Percentiles rank a stretch among this genome's conserved stretches.
Evolutionary conservation across 129 eudicot species (phyloP).

Genomic region (Pulicaria dysenterica): DNA sequence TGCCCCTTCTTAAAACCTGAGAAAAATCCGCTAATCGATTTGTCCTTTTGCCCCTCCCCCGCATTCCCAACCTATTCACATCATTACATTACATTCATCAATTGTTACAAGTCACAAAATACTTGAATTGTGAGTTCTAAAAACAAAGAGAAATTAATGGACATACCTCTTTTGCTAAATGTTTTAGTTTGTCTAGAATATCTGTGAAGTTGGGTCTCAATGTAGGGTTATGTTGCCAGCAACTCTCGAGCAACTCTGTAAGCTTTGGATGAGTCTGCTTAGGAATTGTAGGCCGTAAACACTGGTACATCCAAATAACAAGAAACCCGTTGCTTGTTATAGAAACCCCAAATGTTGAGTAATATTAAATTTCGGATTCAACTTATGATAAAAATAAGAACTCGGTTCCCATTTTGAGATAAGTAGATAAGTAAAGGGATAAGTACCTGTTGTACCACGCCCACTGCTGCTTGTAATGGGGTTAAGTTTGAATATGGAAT

Average conservation of each 20-base stretch:
- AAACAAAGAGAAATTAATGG: neutral
- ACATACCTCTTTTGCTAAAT: slow-evolving; percentile 59
- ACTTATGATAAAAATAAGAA: no score
- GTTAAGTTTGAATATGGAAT: slow-evolving; percentile 57
- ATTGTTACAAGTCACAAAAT: neutral
- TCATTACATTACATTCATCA: slow-evolving; percentile 4
- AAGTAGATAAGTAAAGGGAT: neutral
- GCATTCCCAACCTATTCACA: slow-evolving; percentile 52
- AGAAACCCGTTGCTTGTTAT: neutral
- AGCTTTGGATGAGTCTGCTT: slow-evolving; percentile 67
- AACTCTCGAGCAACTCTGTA: slow-evolving; percentile 54
- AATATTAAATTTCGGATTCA: no score
- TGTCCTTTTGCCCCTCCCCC: slow-evolving; percentile 58
- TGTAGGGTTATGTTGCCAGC: slow-evolving; percentile 70
- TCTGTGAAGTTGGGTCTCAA: slow-evolving; percentile 62
- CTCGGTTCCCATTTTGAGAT: neutral
- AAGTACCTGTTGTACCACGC: slow-evolving; percentile 67
- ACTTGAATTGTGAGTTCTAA: neutral
- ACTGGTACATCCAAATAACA: slow-evolving; percentile 34
- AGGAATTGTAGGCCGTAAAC: slow-evolving; percentile 69
- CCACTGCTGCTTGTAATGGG: slow-evolving; percentile 74
- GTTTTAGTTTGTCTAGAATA: slow-evolving; percentile 51
- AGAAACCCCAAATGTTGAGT: no score
- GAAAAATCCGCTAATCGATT: slow-evolving; percentile 51
- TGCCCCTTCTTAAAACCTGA: slow-evolving; percentile 54